Evolutionary conservation across 1,139 yeast genomes (phyloP).

Genomic region (Schwanniomyces etchellsii): DNA sequence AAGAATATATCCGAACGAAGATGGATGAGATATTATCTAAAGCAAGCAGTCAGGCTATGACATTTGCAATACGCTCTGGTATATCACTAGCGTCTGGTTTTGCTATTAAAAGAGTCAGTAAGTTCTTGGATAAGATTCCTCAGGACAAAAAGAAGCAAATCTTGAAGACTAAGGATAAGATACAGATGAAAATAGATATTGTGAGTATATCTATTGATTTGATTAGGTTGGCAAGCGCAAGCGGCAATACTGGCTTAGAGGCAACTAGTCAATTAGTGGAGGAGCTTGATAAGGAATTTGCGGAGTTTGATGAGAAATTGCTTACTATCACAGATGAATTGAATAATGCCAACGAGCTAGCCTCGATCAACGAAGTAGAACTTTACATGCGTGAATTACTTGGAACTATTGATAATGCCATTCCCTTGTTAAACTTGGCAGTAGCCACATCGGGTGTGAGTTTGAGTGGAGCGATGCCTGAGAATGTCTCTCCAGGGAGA

Average conservation of each 20-base stretch:
- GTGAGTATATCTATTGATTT: conserved; percentile 67
- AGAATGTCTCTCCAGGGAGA: conserved; percentile 58
- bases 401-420: conserved; percentile 56
- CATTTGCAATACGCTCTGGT: conserved; percentile 76
- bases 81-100: conserved; percentile 71
- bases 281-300: conserved; percentile 55
- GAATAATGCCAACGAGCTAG: conserved; percentile 27
- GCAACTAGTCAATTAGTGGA: conserved; percentile 53
- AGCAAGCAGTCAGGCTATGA: conserved; percentile 76
- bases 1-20: too few species aligned
- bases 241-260: conserved; percentile 64
- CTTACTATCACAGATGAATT: conserved; percentile 21
- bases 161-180: conserved; percentile 34
- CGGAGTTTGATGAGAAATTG: conserved; percentile 50
- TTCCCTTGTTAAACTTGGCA: conserved; percentile 66
- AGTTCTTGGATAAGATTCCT: conserved; percentile 58
- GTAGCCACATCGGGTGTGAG: conserved; percentile 69
- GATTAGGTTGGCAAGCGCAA: conserved; percentile 60
- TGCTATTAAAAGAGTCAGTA: conserved; percentile 62
- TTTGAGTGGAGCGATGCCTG: conserved; percentile 46
- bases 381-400: conserved; percentile 43
- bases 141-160: conserved; percentile 46
- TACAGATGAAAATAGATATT: conserved; percentile 58
- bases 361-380: conserved; percentile 45
- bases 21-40: conserved; percentile 45